Base-by-base conservation (phyloP, 495 filamentous ascomycete species). In the Aspergillus panamensis region DNA sequence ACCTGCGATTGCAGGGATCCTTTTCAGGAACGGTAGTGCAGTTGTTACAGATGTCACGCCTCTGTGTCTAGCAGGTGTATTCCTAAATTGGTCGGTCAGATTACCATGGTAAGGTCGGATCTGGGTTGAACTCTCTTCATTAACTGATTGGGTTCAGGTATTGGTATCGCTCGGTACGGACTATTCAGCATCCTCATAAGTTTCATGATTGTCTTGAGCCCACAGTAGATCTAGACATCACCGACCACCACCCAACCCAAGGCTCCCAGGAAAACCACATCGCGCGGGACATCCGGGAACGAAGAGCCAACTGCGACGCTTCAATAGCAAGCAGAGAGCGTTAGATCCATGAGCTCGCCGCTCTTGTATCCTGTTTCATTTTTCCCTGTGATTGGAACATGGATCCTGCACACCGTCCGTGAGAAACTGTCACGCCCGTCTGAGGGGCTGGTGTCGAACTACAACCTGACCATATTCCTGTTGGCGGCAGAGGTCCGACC, bases 401-500 rank as follows among this genome's bases (percentile, higher is more conserved):
- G 84, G 74, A 76, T 96, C 19, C 77, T 97, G 3, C 90, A 95
- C 66, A 74, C 77, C 1, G 86, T 95, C 48, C 81, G 92, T 13
- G 76, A 74, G 19, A 86, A 89, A 44, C 82, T 97, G 8, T 91
- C 88, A 2, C 81, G 88, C 14, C 92, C 88, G 0, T 91, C 90
- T 0, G 91, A 94, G 69, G 89, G 90, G 3, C 76, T 96, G 13
- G 88, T 97, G 14, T 95, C 91, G 3, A 87, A 94, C 66, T 94
- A 91, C 71, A 96, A 96, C 70, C 80, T 98, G 50, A 91, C 88
- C n/a, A 89, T 97, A 59, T 97, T 97, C 71, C 75, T 96, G 10
- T 80, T 96, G 8, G 92, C 90, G 10, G 86, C 94, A 8, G 92
- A 97, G 68, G 70, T 97, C 17, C 83, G 87, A 2, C 94, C 95